These are phyloP conservation scores for Phaseolus coccineus DNA, from an alignment of 331 rosid genomes.

Conservation along the genomic window DNA sequence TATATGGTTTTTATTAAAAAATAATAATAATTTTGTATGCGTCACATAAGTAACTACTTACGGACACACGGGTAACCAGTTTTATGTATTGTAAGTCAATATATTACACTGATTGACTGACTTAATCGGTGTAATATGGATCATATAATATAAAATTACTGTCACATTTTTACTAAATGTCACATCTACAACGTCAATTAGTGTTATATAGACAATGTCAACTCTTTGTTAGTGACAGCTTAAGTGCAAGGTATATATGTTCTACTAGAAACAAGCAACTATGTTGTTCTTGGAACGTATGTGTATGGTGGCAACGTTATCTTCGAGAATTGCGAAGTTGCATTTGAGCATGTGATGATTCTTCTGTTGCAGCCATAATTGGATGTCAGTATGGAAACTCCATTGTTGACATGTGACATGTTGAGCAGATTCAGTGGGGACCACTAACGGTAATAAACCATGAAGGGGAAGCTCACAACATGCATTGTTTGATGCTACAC, in stretches of 20 bases:
- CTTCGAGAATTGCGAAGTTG: constrained; percentile 32
- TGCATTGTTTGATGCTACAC: neutral
- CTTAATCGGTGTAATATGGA: too few species aligned
- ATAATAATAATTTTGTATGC: too few species aligned
- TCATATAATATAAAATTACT: too few species aligned
- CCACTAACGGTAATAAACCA: constrained; percentile 47
- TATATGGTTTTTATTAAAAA: too few species aligned
- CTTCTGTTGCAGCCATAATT: constrained; percentile 37
- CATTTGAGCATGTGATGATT: constrained; percentile 44
- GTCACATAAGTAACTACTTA: too few species aligned
- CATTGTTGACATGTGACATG: constrained; percentile 41
- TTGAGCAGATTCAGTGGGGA: constrained; percentile 40
- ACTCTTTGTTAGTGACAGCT: too few species aligned
- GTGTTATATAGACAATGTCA: fast-evolving
- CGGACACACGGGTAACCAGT: too few species aligned
- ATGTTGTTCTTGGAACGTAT: neutral
- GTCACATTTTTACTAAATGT: too few species aligned
- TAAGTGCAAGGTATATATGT: constrained; percentile 15
- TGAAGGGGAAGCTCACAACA: neutral
- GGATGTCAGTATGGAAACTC: constrained; percentile 34
- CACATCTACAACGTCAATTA: too few species aligned
- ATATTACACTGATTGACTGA: too few species aligned
- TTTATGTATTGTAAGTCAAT: too few species aligned
- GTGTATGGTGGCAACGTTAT: constrained; percentile 27
- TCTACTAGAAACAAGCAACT: neutral